Base-by-base conservation (phyloP, 495 filamentous ascomycete genomes). In the Hyphodiscus hymeniophilus region DNA sequence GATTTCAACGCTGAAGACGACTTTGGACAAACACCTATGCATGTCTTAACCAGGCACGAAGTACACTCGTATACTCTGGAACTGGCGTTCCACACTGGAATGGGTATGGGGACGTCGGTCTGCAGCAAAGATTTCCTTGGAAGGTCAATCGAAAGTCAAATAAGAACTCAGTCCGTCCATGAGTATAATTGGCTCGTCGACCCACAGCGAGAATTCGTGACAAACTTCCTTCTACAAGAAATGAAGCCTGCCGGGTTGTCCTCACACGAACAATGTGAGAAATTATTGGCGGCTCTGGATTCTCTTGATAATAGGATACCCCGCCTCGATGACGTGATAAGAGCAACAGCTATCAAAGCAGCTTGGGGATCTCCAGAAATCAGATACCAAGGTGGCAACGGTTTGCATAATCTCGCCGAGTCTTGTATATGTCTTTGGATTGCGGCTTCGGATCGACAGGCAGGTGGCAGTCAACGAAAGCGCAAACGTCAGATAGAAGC, bases 1-100 rank as follows among this genome's bases (percentile, higher is more conserved):
- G 42, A 45, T 45, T 45, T 45, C 17, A 6, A n/a, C 12, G 7
- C n/a, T 20, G 7, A n/a, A 31, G 42, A 45, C 32, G 22, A 45
- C 24, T 45, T 32, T 18, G 42, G 42, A 1, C 42, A 45, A 34
- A 33, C 42, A 2, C 15, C 24, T 10, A 10, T 45, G 15, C 42
- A 45, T 18, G 10, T 34, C n/a, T 7, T 45, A 3, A 34, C 26
- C 6, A 7, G 26, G 24, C 28, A 45, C 17, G 18, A 28, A 28
- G 3, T 21, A 11, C 42, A 32, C 16, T 17, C 26, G 4, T 7
- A 15, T 17, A 40, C 38, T 3, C 7, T 40, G 20, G 8, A 40
- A 40, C 5, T 15, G 8, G 18, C 15, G 2, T 20, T 28, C 10
- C 5, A 28, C 4, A 10, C 26, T 28, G 26, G 26, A 10, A 28